Evolutionary conservation across 768 basidiomycete species (phyloP), one percentile per base, ranked within the genome.

Genomic region (Leccinum aurantiacum): DNA sequence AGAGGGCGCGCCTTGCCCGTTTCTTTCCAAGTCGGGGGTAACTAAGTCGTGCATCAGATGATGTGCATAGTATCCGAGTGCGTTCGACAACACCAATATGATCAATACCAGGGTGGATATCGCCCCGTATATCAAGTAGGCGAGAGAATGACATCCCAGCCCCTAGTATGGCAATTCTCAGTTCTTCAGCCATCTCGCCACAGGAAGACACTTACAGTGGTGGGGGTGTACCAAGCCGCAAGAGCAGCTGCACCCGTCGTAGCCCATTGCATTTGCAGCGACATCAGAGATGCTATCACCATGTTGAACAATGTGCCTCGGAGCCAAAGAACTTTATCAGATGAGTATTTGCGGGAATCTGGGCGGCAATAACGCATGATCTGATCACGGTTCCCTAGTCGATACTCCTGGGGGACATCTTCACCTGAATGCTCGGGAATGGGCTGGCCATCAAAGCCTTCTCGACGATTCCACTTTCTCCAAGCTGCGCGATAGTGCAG

Each of bases 71-170:
- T 72, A 65, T 44, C 63, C 69, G 11, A 70, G 61, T 1, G 58
- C 1, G 58, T 71, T 77, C 35, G 76, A 75, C 1, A 38, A 25
- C 15, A 77, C 60, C 10, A 76, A 65, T 1, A 74, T 11, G 4
- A 67, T 19, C 74, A 74, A 76, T 14, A 72, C 63, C 0, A 61
- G 0, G 1, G 72, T 77, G 1, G 76, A 72, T 3, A 68, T 4
- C 6, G 38, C 10, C 4, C 65, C 76, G 19, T 76, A 77, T 17
- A 70, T 51, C 46, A 75, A 25, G 54, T 75, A 77, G 1, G 69
- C 66, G 0, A 64, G 59, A 3, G 75, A 77, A 58, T 74, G 74
- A 48, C 76, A 77, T 10, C 76, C 76, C 4, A 77, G 35, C n/a
- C 71, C 69, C 70, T 67, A 22, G 33, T 9, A 31, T 10, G 10